These are phyloP conservation scores for Silene conica DNA, from an alignment of 148 eudicot species.

Conservation along the genomic window DNA sequence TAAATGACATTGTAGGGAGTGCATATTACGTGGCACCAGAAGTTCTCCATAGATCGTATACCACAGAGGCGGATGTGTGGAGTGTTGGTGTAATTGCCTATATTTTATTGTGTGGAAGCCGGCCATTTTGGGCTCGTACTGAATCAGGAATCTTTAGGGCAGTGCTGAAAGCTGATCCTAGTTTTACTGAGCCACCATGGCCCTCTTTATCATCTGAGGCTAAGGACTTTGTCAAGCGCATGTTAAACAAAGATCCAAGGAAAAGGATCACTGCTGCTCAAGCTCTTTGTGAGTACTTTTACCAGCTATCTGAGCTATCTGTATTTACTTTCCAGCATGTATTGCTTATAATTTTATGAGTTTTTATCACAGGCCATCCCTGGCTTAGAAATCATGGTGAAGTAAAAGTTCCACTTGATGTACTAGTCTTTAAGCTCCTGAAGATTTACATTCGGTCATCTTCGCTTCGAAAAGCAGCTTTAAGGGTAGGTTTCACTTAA, in stretches of 20 bases:
- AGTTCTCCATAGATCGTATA: slow-evolving; percentile 91
- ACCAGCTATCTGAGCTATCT: slow-evolving; percentile 5
- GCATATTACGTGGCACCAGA: slow-evolving; percentile 99
- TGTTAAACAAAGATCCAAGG: slow-evolving; percentile 87
- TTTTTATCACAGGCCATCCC: slow-evolving; percentile 64
- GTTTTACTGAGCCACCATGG: slow-evolving; percentile 91
- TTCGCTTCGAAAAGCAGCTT: slow-evolving; percentile 85
- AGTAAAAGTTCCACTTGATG: slow-evolving; percentile 68
- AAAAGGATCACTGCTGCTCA: slow-evolving; percentile 95
- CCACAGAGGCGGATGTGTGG: slow-evolving; percentile 96
- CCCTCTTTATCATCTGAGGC: slow-evolving; percentile 77
- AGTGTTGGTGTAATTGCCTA: slow-evolving; percentile 93
- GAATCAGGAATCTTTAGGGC: slow-evolving; percentile 95
- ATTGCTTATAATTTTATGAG: slow-evolving; percentile 9
- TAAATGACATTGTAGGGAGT: slow-evolving; percentile 96
- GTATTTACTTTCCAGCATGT: background rate
- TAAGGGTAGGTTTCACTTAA: slow-evolving; percentile 48
- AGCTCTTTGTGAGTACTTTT: slow-evolving; percentile 64
- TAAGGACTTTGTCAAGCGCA: slow-evolving; percentile 79
- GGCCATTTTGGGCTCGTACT: slow-evolving; percentile 97
- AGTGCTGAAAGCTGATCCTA: slow-evolving; percentile 89
- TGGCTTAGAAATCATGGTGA: slow-evolving; percentile 62
- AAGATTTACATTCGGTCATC: slow-evolving; percentile 82
- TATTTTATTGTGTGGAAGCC: slow-evolving; percentile 87
- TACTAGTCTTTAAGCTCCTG: slow-evolving; percentile 62